phyloP scores from a whole-genome alignment of 768 basidiomycete species.

The Lactarius evosmus region DNA sequence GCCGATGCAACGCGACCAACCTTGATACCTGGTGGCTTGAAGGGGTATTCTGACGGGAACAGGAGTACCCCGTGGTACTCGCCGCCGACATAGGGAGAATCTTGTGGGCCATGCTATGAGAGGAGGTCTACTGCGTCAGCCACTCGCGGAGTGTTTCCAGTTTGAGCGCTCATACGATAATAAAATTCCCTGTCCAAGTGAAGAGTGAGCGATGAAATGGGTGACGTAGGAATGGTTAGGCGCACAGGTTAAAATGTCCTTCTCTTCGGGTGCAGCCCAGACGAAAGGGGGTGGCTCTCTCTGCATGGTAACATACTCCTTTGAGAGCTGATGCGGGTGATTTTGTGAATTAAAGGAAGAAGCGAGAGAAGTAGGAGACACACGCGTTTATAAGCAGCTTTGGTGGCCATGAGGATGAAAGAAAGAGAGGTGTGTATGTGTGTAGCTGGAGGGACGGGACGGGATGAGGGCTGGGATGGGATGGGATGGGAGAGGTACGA shows the following conservation, averaged over 20 bases:
- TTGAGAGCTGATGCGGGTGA: slow-evolving; percentile 54
- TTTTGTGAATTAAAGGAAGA: slow-evolving; percentile 2
- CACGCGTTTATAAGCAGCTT: slow-evolving; percentile 84
- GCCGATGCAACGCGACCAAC: slow-evolving; percentile 40
- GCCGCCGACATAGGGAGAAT: slow-evolving; percentile 86
- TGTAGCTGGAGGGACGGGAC: neutral
- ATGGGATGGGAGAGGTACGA: neutral
- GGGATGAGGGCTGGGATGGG: neutral
- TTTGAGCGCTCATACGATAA: slow-evolving; percentile 60
- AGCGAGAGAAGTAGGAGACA: slow-evolving; percentile 25
- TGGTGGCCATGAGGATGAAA: slow-evolving; percentile 62
- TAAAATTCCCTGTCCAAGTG: slow-evolving; percentile 75
- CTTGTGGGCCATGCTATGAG: slow-evolving; percentile 83
- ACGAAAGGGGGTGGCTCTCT: slow-evolving; percentile 92
- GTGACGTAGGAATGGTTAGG: slow-evolving; percentile 23
- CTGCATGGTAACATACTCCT: slow-evolving; percentile 93
- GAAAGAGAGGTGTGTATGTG: neutral
- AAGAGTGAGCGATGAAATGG: neutral
- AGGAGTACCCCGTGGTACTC: slow-evolving; percentile 92
- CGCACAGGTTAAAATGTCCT: slow-evolving; percentile 94
- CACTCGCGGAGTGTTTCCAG: neutral
- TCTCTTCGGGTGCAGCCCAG: slow-evolving; percentile 94
- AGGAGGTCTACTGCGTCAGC: slow-evolving; percentile 23
- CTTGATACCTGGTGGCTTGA: slow-evolving; percentile 97
- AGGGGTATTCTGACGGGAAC: slow-evolving; percentile 93